A percentile compares a stretch with the other conserved stretches of the same genome.
Conservation (phyloP, 257 asterid species). For the Scutellaria baicalensis region DNA sequence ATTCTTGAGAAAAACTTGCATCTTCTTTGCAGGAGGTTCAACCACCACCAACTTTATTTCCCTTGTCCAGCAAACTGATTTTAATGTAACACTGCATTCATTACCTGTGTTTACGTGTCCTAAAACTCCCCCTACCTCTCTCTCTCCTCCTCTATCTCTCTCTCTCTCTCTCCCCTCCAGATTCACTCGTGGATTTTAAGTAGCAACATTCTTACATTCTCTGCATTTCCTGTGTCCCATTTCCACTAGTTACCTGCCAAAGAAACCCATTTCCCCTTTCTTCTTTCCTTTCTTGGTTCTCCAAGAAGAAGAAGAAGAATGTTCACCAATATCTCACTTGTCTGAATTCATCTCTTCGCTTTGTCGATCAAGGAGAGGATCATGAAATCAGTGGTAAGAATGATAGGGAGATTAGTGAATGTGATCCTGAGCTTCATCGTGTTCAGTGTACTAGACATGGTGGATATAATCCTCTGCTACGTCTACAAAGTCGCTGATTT, state of each 20-base stretch:
- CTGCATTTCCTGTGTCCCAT: background rate
- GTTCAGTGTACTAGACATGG: slow-evolving; percentile 49
- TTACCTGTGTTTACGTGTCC: slow-evolving; percentile 33
- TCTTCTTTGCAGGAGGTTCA: slow-evolving; percentile 44
- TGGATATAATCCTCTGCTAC: slow-evolving; percentile 66
- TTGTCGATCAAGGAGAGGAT: slow-evolving; percentile 16
- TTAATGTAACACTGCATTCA: slow-evolving; percentile 25
- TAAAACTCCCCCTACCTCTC: background rate
- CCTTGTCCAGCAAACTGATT: slow-evolving; percentile 32
- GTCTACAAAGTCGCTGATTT: slow-evolving; percentile 52
- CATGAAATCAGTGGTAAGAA: slow-evolving; percentile 11
- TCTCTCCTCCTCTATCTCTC: background rate
- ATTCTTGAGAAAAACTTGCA: slow-evolving; percentile 9
- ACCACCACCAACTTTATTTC: slow-evolving; percentile 62
- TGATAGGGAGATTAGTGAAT: slow-evolving; percentile 40
- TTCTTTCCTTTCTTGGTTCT: background rate
- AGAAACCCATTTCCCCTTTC: background rate
- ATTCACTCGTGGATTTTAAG: background rate
- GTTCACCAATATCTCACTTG: too few species aligned
- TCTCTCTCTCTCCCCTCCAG: background rate
- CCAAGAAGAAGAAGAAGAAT: background rate
- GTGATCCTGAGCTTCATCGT: slow-evolving; percentile 53
- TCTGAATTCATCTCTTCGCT: too few species aligned
- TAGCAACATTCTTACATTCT: background rate
- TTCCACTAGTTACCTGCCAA: background rate